Conservation (phyloP, 2,329 filamentous ascomycete species). For the Phyllosticta ampelicida region DNA sequence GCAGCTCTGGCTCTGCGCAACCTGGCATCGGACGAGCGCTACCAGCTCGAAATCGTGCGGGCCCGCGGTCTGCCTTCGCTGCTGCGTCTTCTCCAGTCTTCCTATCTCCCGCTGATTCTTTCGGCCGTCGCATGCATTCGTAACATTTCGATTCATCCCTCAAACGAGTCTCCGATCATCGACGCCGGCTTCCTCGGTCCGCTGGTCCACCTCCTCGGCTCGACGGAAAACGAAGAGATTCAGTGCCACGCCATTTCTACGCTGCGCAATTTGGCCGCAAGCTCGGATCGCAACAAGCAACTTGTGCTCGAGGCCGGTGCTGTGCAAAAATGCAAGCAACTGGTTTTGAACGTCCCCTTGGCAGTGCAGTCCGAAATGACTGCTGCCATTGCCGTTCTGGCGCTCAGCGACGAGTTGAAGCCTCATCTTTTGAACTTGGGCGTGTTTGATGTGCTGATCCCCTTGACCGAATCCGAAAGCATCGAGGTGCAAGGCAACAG, state of each 20-base stretch:
- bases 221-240: conserved; percentile 96
- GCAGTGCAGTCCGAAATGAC: conserved; percentile 99
- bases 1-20: conserved; percentile 89
- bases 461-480: conserved; percentile 85
- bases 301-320: conserved; percentile 94
- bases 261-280: conserved; percentile 86
- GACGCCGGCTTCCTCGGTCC: conserved; percentile 93
- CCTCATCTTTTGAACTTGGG: conserved; percentile 80
- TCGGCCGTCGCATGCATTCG: conserved; percentile 96
- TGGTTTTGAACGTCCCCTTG: conserved; percentile 84
- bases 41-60: conserved; percentile 93
- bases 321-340: conserved; percentile 96
- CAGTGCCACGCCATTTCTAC: conserved; percentile 98
- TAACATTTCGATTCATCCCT: conserved; percentile 95
- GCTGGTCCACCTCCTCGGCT: conserved; percentile 83
- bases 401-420: conserved; percentile 91
- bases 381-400: conserved; percentile 93
- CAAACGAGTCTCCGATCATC: conserved; percentile 97
- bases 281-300: conserved; percentile 95
- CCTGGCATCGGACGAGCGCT: conserved; percentile 94
- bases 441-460: conserved; percentile 93
- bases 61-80: conserved; percentile 76
- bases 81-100: conserved; percentile 82
- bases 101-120: conserved; percentile 88
- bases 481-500: conserved; percentile 99